These are phyloP conservation scores for Cnidoscolus chayamansa DNA, from an alignment of 441 rosid species.

Conservation along the genomic window DNA sequence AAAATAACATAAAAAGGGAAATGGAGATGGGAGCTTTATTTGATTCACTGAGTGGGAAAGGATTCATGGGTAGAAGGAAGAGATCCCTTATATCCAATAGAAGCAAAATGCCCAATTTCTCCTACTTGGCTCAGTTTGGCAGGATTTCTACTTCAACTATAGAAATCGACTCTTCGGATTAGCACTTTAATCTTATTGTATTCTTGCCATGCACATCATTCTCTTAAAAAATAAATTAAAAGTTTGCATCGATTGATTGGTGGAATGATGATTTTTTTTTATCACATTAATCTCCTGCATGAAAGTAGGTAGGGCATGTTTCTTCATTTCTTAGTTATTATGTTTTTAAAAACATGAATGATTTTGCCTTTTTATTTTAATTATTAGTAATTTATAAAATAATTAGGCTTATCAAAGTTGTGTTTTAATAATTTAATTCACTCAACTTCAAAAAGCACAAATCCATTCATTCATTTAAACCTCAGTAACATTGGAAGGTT, in stretches of 20 bases:
- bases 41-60: slow-evolving; percentile 59
- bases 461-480: no score
- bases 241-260: neutral
- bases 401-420: no score
- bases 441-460: no score
- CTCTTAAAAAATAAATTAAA: neutral
- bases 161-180: slow-evolving; percentile 65
- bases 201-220: neutral
- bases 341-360: no score
- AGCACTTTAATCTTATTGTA: neutral
- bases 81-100: slow-evolving; percentile 45
- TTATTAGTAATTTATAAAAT: no score
- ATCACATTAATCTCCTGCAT: neutral
- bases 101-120: slow-evolving; percentile 35
- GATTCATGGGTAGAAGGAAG: slow-evolving; percentile 51
- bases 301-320: neutral
- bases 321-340: no score
- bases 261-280: neutral
- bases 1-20: slow-evolving; percentile 47
- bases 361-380: no score
- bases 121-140: slow-evolving; percentile 46
- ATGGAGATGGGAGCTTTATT: slow-evolving; percentile 76
- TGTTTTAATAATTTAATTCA: no score
- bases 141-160: slow-evolving; percentile 42
- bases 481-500: no score